Evolutionary conservation across 1,139 yeast genomes (phyloP).

Genomic region (Scheffersomyces insectosa): DNA sequence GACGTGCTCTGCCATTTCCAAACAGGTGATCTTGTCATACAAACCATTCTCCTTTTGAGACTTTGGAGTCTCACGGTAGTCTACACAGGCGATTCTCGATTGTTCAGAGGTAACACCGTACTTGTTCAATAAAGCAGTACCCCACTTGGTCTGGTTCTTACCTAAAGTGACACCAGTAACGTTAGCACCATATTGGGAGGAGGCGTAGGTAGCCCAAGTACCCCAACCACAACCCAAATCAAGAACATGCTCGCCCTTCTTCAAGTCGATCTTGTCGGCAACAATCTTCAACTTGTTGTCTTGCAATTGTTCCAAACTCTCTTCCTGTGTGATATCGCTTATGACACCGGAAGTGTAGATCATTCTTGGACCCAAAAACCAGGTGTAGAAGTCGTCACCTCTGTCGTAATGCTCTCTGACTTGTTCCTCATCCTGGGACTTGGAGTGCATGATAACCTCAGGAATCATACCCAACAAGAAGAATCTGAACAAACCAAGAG

Average conservation of each 20-base stretch:
- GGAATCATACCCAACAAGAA: conserved; percentile 90
- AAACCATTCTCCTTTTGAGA: conserved; percentile 58
- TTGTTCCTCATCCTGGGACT: conserved; percentile 95
- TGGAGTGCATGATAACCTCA: conserved; percentile 87
- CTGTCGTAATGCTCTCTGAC: conserved; percentile 95
- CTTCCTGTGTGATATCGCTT: conserved; percentile 68
- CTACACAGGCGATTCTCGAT: conserved; percentile 77
- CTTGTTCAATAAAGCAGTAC: conserved; percentile 65
- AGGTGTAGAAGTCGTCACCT: conserved; percentile 92
- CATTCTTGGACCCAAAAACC: conserved; percentile 96
- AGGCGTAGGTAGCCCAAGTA: conserved; percentile 82
- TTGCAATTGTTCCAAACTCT: conserved; percentile 82
- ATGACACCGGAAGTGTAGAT: conserved; percentile 88
- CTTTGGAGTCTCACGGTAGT: conserved; percentile 87
- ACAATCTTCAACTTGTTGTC: conserved; percentile 87
- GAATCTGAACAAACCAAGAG: conserved; percentile 73
- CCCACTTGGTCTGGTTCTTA: conserved; percentile 89
- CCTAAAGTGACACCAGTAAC: conserved; percentile 92
- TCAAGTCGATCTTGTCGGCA: conserved; percentile 80
- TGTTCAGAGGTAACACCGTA: conserved; percentile 72
- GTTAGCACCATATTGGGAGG: conserved; percentile 78
- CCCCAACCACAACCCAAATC: conserved; percentile 99
- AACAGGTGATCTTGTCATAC: conserved; percentile 85
- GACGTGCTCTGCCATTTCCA: conserved; percentile 97
- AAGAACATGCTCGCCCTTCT: conserved; percentile 70